Evolutionary conservation across 2,329 filamentous ascomycete genomes (phyloP).

Genomic region (Xylogone sp.): DNA sequence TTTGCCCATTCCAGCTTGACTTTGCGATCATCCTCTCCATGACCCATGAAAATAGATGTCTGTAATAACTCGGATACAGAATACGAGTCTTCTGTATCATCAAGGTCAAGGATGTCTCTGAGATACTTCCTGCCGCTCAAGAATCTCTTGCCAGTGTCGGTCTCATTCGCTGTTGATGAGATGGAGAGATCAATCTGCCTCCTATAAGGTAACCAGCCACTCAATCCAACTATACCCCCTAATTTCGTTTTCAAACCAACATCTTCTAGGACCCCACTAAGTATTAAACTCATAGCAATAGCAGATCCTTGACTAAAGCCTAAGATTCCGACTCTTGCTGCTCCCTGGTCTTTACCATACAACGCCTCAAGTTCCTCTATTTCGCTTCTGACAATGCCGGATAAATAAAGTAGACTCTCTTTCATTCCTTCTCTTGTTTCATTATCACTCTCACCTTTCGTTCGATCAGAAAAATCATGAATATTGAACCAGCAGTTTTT

Average conservation of each 20-base stretch:
- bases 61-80: background rate
- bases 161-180: background rate
- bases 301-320: constrained; percentile 22
- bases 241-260: constrained; percentile 2
- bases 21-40: constrained; percentile 19
- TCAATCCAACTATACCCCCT: constrained; percentile 15
- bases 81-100: constrained; percentile 2
- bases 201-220: constrained; percentile 23
- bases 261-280: constrained; percentile 13
- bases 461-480: constrained; percentile 18
- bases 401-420: constrained; percentile 12
- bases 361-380: constrained; percentile 1
- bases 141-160: background rate
- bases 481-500: constrained; percentile 26
- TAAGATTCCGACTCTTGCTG: constrained; percentile 7
- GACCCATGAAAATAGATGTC: constrained; percentile 5
- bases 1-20: constrained; percentile 17
- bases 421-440: constrained; percentile 6
- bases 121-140: background rate
- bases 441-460: constrained; percentile 8
- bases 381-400: constrained; percentile 7
- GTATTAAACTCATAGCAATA: constrained; percentile 12
- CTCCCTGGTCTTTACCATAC: background rate
- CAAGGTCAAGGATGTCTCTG: background rate
- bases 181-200: constrained; percentile 7